phyloP scores from a whole-genome alignment of 345 rosid genomes.

The Euphorbia peplus region DNA sequence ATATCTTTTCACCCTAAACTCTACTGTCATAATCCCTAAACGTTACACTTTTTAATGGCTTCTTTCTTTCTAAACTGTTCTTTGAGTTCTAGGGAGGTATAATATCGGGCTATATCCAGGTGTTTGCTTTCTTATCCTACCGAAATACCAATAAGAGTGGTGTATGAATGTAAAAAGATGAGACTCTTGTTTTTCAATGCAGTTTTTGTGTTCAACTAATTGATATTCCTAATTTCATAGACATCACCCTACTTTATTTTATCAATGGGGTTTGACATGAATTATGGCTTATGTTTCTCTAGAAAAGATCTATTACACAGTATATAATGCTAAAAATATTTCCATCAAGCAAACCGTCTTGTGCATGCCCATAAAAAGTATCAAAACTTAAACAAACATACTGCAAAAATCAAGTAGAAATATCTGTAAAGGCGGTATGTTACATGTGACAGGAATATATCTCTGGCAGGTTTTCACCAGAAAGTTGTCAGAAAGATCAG shows the following conservation, averaged over 20 bases:
- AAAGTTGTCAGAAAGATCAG: constrained; percentile 75
- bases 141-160: neutral
- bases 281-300: neutral
- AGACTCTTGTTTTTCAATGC: neutral
- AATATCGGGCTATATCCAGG: neutral
- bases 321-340: neutral
- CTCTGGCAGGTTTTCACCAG: constrained; percentile 92
- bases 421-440: constrained; percentile 17
- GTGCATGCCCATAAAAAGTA: neutral
- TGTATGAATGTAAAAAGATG: neutral
- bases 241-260: neutral
- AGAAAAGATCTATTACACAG: neutral
- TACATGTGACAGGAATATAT: constrained; percentile 91
- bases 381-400: neutral
- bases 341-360: neutral
- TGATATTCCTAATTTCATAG: neutral
- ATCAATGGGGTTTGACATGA: constrained; percentile 5
- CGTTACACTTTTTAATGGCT: neutral
- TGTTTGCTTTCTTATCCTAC: constrained; percentile 1
- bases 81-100: neutral
- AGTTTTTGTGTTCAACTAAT: neutral
- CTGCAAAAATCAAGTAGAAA: neutral
- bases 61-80: neutral
- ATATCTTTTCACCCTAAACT: too few relatives aligned
- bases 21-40: too few relatives aligned